These are phyloP conservation scores for Hemileia vastatrix DNA, from an alignment of 1,284 basidiomycete genomes.

Conservation along the genomic window DNA sequence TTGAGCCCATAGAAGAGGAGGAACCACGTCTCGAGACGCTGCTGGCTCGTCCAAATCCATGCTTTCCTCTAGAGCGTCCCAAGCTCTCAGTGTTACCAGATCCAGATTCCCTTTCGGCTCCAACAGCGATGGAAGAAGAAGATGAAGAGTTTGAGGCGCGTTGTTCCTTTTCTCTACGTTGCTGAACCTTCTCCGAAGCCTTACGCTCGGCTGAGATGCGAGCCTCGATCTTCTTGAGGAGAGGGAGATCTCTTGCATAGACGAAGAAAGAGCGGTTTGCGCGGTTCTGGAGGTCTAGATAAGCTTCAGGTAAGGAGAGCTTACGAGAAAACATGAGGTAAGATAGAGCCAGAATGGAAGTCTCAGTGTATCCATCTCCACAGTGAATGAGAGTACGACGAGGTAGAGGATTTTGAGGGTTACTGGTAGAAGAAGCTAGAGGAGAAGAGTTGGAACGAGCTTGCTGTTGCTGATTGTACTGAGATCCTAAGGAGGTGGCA, in stretches of 20 bases:
- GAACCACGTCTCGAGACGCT: background rate
- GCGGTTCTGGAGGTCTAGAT: slow-evolving; percentile 60
- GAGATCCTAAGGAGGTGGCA: background rate
- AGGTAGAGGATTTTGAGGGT: background rate
- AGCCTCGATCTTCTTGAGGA: slow-evolving; percentile 65
- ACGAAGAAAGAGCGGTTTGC: slow-evolving; percentile 70
- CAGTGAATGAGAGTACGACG: slow-evolving; percentile 44
- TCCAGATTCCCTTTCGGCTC: background rate
- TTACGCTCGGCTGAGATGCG: slow-evolving; percentile 45
- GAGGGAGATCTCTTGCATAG: slow-evolving; percentile 66
- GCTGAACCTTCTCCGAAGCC: slow-evolving; percentile 3
- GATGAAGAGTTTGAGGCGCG: background rate
- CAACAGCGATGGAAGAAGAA: background rate
- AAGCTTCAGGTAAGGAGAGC: slow-evolving; percentile 71
- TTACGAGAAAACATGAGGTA: slow-evolving; percentile 72
- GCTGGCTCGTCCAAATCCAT: background rate
- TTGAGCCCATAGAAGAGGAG: background rate
- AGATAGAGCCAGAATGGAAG: slow-evolving; percentile 72
- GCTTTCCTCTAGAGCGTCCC: background rate
- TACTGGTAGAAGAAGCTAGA: background rate
- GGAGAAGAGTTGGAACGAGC: background rate
- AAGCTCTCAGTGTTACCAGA: background rate
- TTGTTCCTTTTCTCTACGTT: background rate
- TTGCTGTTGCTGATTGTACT: background rate
- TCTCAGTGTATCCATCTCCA: slow-evolving; percentile 61